phyloP scores from a whole-genome alignment of 306 rosid species.

The Prosopis cineraria region DNA sequence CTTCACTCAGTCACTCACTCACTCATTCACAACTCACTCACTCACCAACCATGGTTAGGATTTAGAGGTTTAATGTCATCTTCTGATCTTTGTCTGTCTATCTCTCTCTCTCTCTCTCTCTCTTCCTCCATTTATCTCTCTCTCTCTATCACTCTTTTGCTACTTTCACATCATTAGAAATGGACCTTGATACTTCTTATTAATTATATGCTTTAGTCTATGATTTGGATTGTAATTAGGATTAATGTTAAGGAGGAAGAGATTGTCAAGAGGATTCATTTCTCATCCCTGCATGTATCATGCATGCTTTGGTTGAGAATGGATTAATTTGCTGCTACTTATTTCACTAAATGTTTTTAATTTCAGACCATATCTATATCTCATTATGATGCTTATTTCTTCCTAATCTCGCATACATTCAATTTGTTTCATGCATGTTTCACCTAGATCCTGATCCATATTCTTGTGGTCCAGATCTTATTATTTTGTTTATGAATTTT shows the following conservation, averaged over 20 bases:
- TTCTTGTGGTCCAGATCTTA: not conserved
- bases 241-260: constrained; percentile 46
- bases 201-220: constrained; percentile 61
- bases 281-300: constrained; percentile 40
- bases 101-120: constrained; percentile 8
- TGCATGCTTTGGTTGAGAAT: constrained; percentile 51
- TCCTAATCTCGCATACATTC: constrained; percentile 26
- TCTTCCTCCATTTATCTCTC: constrained; percentile 19
- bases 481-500: not conserved
- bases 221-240: constrained; percentile 72
- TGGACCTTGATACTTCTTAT: constrained; percentile 60
- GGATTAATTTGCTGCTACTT: constrained; percentile 46
- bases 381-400: constrained; percentile 35
- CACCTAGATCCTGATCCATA: not conserved
- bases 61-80: constrained; percentile 73
- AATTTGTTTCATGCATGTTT: not conserved
- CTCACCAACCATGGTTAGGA: constrained; percentile 99
- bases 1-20: constrained; percentile 64
- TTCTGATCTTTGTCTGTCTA: not conserved
- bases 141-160: constrained; percentile 15
- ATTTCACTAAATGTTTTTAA: constrained; percentile 47
- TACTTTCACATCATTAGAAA: constrained; percentile 51
- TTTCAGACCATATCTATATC: constrained; percentile 33
- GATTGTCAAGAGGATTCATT: constrained; percentile 45
- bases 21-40: constrained; percentile 46